Evolutionary conservation across 2,329 filamentous ascomycete species (phyloP).

Genomic region (Lasiodiplodia citricola): DNA sequence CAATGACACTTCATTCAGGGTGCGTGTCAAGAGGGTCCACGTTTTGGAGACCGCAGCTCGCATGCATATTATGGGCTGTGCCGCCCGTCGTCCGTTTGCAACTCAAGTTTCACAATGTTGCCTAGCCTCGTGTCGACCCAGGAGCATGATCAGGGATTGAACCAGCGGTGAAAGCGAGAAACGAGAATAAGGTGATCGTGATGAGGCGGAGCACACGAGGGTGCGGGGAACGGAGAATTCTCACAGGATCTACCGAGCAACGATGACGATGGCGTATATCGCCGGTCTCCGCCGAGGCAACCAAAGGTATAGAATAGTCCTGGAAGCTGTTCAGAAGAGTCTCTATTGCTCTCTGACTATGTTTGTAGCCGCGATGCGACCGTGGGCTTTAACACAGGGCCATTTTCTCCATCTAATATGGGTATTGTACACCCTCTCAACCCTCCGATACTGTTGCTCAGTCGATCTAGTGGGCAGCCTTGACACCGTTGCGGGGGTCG

Average conservation of each 20-base stretch:
- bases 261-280: not conserved
- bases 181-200: slow-evolving; percentile 6
- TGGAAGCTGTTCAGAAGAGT: slow-evolving; percentile 3
- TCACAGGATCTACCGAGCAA: not conserved
- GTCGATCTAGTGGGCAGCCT: slow-evolving; percentile 31
- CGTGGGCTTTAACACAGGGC: not conserved
- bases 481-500: slow-evolving; percentile 82
- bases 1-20: not conserved
- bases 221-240: not conserved
- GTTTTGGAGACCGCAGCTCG: not conserved
- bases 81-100: not conserved
- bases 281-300: not conserved
- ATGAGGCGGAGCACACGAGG: not conserved
- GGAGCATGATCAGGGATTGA: not conserved
- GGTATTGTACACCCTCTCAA: slow-evolving; percentile 14
- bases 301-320: not conserved
- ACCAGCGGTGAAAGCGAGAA: slow-evolving; percentile 4
- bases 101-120: slow-evolving; percentile 14
- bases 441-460: not conserved
- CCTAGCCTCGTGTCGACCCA: not conserved
- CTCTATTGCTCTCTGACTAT: slow-evolving; percentile 20
- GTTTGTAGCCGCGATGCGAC: slow-evolving; percentile 17
- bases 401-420: slow-evolving; percentile 15
- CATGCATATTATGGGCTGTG: slow-evolving; percentile 9
- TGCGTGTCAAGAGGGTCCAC: not conserved